These are phyloP conservation scores for Azolla pinnata DNA, from an alignment of 75 land plant genomes.

Conservation along the genomic window DNA sequence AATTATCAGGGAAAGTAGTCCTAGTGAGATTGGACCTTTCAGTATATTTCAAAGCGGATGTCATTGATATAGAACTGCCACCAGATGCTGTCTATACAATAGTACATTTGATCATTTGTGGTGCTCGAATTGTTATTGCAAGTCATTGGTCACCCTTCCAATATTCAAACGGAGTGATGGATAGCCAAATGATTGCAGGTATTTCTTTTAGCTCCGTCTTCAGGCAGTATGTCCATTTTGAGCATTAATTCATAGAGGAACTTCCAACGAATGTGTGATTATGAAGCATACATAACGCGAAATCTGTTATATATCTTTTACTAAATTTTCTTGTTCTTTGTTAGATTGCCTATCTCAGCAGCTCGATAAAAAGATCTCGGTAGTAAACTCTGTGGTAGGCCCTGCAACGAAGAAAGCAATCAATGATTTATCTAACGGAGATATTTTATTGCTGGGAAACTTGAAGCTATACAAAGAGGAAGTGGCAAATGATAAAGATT, in stretches of 20 bases:
- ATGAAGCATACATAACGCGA: too few species aligned
- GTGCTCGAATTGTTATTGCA: slow-evolving; percentile 43
- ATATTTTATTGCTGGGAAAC: slow-evolving; percentile 49
- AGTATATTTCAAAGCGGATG: slow-evolving; percentile 11
- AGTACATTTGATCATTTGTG: slow-evolving; percentile 38
- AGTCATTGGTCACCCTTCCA: slow-evolving; percentile 24
- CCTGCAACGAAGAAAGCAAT: slow-evolving; percentile 9
- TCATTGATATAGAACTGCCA: neutral
- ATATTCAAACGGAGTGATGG: neutral
- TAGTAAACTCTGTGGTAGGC: slow-evolving; percentile 20
- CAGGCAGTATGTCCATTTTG: too few species aligned
- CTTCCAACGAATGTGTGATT: too few species aligned
- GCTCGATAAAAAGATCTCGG: slow-evolving; percentile 35
- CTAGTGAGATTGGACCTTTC: slow-evolving; percentile 58
- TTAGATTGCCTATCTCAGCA: slow-evolving; percentile 50
- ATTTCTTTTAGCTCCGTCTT: neutral
- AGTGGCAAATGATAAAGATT: slow-evolving; percentile 45
- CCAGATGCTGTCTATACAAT: slow-evolving; percentile 40
- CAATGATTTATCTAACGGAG: slow-evolving; percentile 22
- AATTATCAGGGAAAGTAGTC: slow-evolving; percentile 38
- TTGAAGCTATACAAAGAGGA: slow-evolving; percentile 45
- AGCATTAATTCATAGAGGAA: too few species aligned
- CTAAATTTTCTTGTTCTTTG: slow-evolving; percentile 2
- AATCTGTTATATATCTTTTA: neutral
- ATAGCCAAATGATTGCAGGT: slow-evolving; percentile 40